These are phyloP conservation scores for Coemansia sp. DNA, from an alignment of 192 early-diverging fungal species.

Conservation along the genomic window DNA sequence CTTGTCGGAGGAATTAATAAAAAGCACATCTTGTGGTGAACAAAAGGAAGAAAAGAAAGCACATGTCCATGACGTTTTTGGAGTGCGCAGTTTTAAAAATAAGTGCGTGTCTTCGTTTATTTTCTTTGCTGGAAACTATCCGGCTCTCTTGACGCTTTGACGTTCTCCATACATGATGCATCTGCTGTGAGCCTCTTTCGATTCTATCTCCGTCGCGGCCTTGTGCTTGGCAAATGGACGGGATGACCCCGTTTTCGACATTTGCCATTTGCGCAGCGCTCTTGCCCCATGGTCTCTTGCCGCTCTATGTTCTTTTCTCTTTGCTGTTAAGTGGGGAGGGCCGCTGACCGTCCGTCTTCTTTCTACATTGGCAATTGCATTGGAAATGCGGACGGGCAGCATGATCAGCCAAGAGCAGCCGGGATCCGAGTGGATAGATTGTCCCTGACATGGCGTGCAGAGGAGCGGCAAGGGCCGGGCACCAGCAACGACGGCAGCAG, in stretches of 20 bases:
- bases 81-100: too few relatives aligned
- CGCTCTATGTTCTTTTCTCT: background rate
- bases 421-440: background rate
- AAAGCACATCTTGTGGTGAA: background rate
- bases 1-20: conserved; percentile 1
- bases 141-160: background rate
- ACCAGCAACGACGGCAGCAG: background rate
- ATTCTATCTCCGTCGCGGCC: background rate
- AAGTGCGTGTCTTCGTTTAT: too few relatives aligned
- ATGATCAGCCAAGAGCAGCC: background rate
- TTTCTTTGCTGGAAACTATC: too few relatives aligned
- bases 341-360: too few relatives aligned
- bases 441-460: background rate
- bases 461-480: background rate
- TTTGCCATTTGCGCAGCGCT: background rate
- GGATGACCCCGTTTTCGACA: too few relatives aligned
- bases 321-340: too few relatives aligned
- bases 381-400: too few relatives aligned
- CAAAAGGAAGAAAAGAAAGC: background rate
- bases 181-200: background rate
- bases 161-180: background rate
- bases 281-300: background rate
- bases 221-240: background rate
- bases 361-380: too few relatives aligned
- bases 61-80: background rate